Evolutionary conservation across 192 early-diverging fungal species (phyloP), one percentile per base, ranked within the genome.

Genomic region (Mortierella alpina): DNA sequence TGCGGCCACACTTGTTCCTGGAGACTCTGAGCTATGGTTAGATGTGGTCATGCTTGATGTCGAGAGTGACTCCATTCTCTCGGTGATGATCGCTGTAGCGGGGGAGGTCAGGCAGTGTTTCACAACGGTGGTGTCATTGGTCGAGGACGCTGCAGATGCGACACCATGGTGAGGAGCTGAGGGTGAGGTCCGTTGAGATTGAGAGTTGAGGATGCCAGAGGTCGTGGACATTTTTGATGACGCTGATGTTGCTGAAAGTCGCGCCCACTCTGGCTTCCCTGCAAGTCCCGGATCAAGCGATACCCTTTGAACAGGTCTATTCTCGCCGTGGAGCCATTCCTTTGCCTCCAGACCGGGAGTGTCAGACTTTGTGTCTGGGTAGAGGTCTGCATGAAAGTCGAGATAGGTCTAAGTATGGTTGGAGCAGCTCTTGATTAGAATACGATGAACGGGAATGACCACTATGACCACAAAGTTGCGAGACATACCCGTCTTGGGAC

Each of bases 351-450:
- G 71, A 4, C 86, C 85, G 15, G 90, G 84, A 8, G 59, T 85
- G 15, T 46, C 72, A 67, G 62, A 88, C 40, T 91, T 88, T 14
- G 96, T 95, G 17, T 95, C 93, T 20, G 96, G 96, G 70, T 92
- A 98, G 14, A 98, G 72, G 56, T 98, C 96, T 13, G 80, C 71
- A 69, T 96, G 93, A 66, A 95, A 98, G 61, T 95, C 95, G 13
- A 93, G 84, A 67, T 95, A 93, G 31, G 87, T 85, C 81, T 92
- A 73, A 18, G 31, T 83, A 6, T 15, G 45, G 15, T 22, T 31
- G 41, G 41, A 42, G 4, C 8, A 60, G 9, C 44, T 7, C 47
- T 58, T 11, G 9, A 13, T 45, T 22, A 47, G 45, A 12, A 13
- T 18, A 7, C 14, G 60, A 3, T 2, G 41, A 17, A n/a, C 17